These are phyloP conservation scores for Luffa aegyptiaca DNA, from an alignment of 306 rosid genomes.

Conservation along the genomic window DNA sequence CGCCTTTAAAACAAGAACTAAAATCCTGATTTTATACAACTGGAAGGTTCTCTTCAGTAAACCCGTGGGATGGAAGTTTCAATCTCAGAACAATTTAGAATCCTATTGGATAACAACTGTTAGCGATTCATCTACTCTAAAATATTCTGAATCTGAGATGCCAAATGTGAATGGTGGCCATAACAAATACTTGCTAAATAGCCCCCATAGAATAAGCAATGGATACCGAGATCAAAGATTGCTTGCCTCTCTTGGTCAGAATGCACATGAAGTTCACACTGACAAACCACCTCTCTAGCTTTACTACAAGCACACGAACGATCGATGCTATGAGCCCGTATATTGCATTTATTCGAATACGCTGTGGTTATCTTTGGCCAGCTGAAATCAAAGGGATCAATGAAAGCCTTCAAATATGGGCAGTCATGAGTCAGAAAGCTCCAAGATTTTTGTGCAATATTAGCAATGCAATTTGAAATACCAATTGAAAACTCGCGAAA, in stretches of 20 bases:
- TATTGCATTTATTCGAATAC: conserved; percentile 2
- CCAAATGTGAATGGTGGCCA: conserved; percentile 31
- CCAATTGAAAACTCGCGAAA: conserved; percentile 29
- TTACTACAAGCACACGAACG: conserved; percentile 2
- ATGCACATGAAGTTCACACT: conserved; percentile 10
- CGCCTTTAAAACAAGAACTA: no score
- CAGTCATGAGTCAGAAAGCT: conserved; percentile 29
- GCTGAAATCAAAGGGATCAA: conserved; percentile 41
- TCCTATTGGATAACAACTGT: not conserved
- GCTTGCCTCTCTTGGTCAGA: conserved; percentile 12
- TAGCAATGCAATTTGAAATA: conserved; percentile 30
- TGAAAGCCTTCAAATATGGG: conserved; percentile 26
- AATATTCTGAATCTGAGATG: conserved; percentile 26
- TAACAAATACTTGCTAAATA: conserved; percentile 43
- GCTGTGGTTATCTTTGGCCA: conserved; percentile 15
- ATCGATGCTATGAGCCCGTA: not conserved
- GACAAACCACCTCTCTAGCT: not conserved
- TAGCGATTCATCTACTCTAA: conserved; percentile 1
- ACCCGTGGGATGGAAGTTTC: not conserved
- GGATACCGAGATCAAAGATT: conserved; percentile 38
- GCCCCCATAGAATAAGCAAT: conserved; percentile 59
- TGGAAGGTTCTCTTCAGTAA: no score
- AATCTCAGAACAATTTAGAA: not conserved
- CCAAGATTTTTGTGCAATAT: conserved; percentile 18
- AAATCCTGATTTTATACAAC: no score